Evolutionary conservation across 371 early-diverging fungal genomes (phyloP), one percentile per base, ranked within the genome.

Genomic region (Syncephalastrum sp.): DNA sequence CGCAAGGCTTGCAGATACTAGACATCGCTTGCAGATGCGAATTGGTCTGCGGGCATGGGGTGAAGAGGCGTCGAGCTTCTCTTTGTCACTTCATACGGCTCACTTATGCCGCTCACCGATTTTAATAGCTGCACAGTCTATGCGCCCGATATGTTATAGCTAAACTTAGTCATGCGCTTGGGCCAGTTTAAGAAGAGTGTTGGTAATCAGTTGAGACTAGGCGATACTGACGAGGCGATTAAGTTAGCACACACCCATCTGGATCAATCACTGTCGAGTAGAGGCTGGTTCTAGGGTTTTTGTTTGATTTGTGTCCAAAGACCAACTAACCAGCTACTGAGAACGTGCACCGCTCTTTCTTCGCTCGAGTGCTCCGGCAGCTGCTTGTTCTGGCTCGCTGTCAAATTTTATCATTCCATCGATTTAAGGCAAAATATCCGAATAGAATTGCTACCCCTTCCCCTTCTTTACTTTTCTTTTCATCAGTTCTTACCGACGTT

Each of bases 31-130:
- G 48, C 81, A 78, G 50, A 64, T 61, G 57, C 69, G 85, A 53
- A 70, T 86, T 19, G 91, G 90, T 1, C 67, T 91, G 74, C 58
- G 56, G 91, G 91, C 52, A 91, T 87, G 69, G 94, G 93, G 14
- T 87, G 89, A 62, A 69, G 70, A 8, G 88, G 88, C 64, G 76
- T 87, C 57, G 88, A 83, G 61, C 63, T 86, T 51, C 64, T 66
- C 16, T 57, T 77, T 43, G 68, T 82, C 23, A 33, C 33, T 8
- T 38, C 41, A 5, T 47, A 61, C 5, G 27, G 27, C 47, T 55
- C 47, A n/a, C 52, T 24, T 63, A 44, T 60, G 16, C 63, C 56
- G 29, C 58, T 72, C 12, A 61, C 65, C 51, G 69, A 70, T 27
- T 76, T 74, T 70, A 72, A 69, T 57, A 60, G 62, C 45, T 25